These are phyloP conservation scores for Fusarium graminum DNA, from an alignment of 2,329 filamentous ascomycete species.

Conservation along the genomic window DNA sequence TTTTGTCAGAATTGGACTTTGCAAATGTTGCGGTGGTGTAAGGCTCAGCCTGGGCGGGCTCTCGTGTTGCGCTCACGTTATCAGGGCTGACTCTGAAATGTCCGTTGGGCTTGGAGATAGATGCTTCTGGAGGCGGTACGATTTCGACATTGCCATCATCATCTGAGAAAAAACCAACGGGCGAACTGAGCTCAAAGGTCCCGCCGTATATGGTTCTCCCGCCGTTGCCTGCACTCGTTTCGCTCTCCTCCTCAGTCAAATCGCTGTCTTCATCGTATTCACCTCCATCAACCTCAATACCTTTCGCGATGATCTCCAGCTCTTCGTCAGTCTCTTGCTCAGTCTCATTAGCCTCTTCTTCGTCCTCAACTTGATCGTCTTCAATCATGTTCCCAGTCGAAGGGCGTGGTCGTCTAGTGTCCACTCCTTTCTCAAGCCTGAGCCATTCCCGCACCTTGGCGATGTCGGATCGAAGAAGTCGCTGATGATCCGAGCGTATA, in stretches of 20 bases:
- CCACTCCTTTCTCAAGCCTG: background rate
- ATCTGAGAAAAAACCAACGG: background rate
- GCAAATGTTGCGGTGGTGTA: background rate
- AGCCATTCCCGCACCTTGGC: conserved; percentile 4
- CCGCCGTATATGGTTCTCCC: background rate
- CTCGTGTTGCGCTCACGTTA: background rate
- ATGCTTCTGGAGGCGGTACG: background rate
- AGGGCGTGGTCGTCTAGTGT: conserved; percentile 1
- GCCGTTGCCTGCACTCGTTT: background rate
- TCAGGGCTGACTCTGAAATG: background rate
- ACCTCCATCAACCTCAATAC: background rate
- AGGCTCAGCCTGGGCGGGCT: background rate
- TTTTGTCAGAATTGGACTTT: background rate
- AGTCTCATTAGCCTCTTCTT: background rate
- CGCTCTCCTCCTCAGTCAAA: background rate
- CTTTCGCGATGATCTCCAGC: background rate
- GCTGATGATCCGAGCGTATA: background rate
- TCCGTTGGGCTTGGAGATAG: background rate
- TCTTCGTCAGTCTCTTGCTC: background rate
- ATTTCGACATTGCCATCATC: background rate
- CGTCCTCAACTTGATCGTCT: background rate
- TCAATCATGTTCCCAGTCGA: background rate
- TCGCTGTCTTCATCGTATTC: background rate
- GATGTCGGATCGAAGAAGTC: conserved; percentile 4
- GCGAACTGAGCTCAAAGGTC: background rate